phyloP scores from a whole-genome alignment of 805 yeast genomes.

The Suhomyces kilbournensis region DNA sequence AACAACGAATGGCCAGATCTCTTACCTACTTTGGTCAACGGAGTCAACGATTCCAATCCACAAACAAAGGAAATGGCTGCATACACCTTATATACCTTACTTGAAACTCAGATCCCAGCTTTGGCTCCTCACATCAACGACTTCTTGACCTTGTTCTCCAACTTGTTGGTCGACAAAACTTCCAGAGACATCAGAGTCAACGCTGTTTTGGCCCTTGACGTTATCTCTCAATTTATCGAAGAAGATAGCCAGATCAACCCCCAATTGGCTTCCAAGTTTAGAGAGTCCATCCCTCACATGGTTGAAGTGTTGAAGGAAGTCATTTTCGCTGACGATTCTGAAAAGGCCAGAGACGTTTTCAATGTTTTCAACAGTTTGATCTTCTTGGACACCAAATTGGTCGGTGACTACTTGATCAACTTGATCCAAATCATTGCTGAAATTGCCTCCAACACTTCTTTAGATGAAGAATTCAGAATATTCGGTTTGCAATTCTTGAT shows the following conservation, averaged over 20 bases:
- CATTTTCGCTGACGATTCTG: constrained; percentile 67
- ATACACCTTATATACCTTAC: constrained; percentile 69
- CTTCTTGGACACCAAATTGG: constrained; percentile 69
- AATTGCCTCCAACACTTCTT: constrained; percentile 58
- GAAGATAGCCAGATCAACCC: constrained; percentile 48
- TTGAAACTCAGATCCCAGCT: constrained; percentile 66
- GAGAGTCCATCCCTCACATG: constrained; percentile 71
- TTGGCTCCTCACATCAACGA: constrained; percentile 59
- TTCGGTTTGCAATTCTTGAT: constrained; percentile 83
- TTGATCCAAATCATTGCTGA: constrained; percentile 73
- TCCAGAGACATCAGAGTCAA: constrained; percentile 77
- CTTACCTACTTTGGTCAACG: constrained; percentile 65
- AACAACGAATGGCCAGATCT: constrained; percentile 70
- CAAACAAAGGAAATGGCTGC: constrained; percentile 79
- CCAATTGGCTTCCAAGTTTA: constrained; percentile 52
- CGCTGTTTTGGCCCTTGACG: constrained; percentile 76
- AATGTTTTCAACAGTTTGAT: constrained; percentile 80
- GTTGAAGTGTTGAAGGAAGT: constrained; percentile 77
- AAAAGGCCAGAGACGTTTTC: constrained; percentile 70
- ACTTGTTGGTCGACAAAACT: constrained; percentile 58
- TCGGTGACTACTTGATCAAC: constrained; percentile 70
- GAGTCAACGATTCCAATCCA: constrained; percentile 45
- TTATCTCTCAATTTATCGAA: constrained; percentile 65
- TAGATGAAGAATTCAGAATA: constrained; percentile 79
- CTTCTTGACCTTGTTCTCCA: constrained; percentile 66